Base-by-base conservation (phyloP, 768 basidiomycete species). In the Dioszegia hungarica region DNA sequence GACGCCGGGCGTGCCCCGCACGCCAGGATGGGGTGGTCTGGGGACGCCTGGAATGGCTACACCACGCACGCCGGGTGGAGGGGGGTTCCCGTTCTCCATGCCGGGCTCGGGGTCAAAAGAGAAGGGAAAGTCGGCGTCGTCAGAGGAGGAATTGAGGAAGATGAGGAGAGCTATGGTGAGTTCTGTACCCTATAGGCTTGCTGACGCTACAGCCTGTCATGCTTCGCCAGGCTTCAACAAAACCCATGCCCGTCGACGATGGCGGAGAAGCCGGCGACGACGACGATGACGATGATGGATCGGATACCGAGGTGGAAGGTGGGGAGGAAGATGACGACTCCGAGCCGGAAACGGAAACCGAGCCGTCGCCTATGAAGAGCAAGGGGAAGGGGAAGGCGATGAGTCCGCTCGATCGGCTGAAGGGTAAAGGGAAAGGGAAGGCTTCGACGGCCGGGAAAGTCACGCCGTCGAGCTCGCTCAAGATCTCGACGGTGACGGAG, bases 121-220 rank as follows among this genome's bases (percentile, higher is more conserved):
- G 31, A 17, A 66, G 59, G 47, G 54, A 22, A 64, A 55, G 48
- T 17, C 49, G 39, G 8, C 34, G 0, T 31, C 64, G 44, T 56
- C 62, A 2, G 71, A 69, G 19, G 68, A 63, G 41, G 75, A 76
- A 39, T 17, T 70, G 17, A 43, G 73, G 58, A 69, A 71, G 47
- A 68, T 68, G 5, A 69, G 63, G 34, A 52, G 70, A 40, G 63
- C 64, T 19, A 76, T 76, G 74, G 74, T 75, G 39, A 61, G 74
- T 63, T 40, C 40, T 20, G 11, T 15, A 19, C 39, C 20, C 12
- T 8, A n/a, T 45, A 17, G 6, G 2, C 38, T 22, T n/a, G 51
- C 57, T 66, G 38, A 60, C 46, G 31, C 8, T 10, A 31, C 54
- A 75, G 74, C 75, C 75, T 51, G 70, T 73, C 36, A 73, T 76